Percentiles rank a stretch among this genome's conserved stretches.
phyloP scores from a whole-genome alignment of 2,329 filamentous ascomycete genomes.

The Ophiocordyceps polyrhachis-furcata region DNA sequence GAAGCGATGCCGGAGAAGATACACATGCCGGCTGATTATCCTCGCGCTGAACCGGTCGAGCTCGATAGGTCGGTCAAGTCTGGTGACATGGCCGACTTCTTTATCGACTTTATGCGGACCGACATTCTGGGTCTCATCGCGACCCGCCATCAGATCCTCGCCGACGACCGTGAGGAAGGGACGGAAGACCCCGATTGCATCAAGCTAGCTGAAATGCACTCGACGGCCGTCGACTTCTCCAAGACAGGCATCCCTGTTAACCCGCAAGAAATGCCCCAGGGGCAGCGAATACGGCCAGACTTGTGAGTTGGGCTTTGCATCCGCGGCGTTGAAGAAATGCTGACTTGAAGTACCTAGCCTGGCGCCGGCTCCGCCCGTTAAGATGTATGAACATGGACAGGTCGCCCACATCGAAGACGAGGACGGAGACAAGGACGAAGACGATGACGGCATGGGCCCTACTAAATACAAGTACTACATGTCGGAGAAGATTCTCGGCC shows the following conservation, averaged over 20 bases:
- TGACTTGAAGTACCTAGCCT: conserved; percentile 15
- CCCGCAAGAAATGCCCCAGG: conserved; percentile 21
- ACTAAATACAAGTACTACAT: conserved; percentile 39
- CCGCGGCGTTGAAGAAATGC: background rate
- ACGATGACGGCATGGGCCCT: conserved; percentile 23
- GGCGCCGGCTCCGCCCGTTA: conserved; percentile 24
- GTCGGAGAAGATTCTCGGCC: conserved; percentile 49
- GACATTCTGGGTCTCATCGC: conserved; percentile 50
- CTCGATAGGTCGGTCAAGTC: conserved; percentile 40
- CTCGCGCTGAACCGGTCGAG: conserved; percentile 32
- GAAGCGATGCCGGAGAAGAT: conserved; percentile 22
- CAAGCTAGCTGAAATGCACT: conserved; percentile 43
- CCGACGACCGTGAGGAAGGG: conserved; percentile 35
- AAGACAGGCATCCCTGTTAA: conserved; percentile 50
- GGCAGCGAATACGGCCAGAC: conserved; percentile 27
- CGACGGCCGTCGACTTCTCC: conserved; percentile 56
- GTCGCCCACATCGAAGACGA: conserved; percentile 16
- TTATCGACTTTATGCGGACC: conserved; percentile 56
- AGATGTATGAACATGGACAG: conserved; percentile 24
- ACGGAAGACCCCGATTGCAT: conserved; percentile 32
- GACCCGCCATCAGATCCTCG: conserved; percentile 41
- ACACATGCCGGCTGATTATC: conserved; percentile 51
- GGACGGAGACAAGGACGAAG: conserved; percentile 18
- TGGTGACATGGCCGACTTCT: conserved; percentile 61
- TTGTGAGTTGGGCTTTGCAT: conserved; percentile 26